Base-by-base conservation (phyloP, 345 rosid species). In the Sonneratia caseolaris region DNA sequence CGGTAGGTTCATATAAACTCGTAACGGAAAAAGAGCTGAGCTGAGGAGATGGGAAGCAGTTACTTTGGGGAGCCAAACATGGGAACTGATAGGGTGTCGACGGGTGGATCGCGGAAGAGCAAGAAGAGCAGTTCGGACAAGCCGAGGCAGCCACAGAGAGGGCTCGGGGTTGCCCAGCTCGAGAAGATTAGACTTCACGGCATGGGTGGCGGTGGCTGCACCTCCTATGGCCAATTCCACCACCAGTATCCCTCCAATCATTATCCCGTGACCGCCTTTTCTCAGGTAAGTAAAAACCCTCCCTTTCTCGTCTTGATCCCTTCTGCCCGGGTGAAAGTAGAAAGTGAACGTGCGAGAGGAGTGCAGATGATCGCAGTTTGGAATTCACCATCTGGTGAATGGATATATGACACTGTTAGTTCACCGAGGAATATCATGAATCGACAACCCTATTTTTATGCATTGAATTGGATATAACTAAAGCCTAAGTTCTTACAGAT, bases 101-200 rank as follows among this genome's bases (percentile, higher is more conserved):
- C 69, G 78, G 94, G 76, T 89, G 88, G n/a, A 85, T 89, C 93
- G 43, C 90, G 88, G 73, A 92, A 82, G 83, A 86, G 90, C 69
- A 92, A 87, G 89, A 95, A 86, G 81, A 78, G 86, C 97, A 22
- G 64, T 89, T 61, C 75, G 9, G 79, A 76, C 47, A 76, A 76
- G 75, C 79, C 79, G 53, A 95, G 88, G 78, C 97, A 89, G 64
- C 99, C 98, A 0, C 98, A 95, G 69, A 88, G 99, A 84, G 99
- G 99, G 19, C 97, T 92, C 16, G 99, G 99, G 6, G 99, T 95
- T 11, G 99, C 99, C 70, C 97, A 95, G 75, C 78, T 95, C 79
- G 99, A 95, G 72, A 76, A 76, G 68, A 76, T 76, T 47, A 72
- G 79, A 38, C 53, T 76, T 66, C 79, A 76, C 62, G 71, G 75